These are phyloP conservation scores for Climacium dendroides DNA, from an alignment of 225 moss, liverwort and hornwort genomes.

Conservation along the genomic window DNA sequence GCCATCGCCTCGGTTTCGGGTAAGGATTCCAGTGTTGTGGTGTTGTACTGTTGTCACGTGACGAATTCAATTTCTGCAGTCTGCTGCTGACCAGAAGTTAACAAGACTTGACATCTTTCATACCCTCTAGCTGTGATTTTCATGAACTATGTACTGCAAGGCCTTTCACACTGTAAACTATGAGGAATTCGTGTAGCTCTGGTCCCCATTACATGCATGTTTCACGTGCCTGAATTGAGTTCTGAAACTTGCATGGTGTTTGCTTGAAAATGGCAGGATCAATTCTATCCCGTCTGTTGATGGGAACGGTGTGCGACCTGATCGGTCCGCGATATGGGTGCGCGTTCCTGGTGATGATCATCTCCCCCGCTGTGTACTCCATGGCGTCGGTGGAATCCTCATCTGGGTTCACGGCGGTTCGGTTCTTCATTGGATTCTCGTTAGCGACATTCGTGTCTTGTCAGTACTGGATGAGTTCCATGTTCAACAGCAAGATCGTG, in stretches of 20 bases:
- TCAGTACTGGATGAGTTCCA: slow-evolving; percentile 86
- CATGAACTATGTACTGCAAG: neutral
- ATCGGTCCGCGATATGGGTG: slow-evolving; percentile 72
- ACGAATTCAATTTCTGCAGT: neutral
- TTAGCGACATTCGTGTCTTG: slow-evolving; percentile 76
- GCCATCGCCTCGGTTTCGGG: slow-evolving; percentile 37
- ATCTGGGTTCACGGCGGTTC: slow-evolving; percentile 43
- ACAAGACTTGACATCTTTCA: neutral
- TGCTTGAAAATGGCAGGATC: slow-evolving; percentile 22
- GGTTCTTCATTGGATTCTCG: slow-evolving; percentile 84
- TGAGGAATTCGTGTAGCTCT: neutral
- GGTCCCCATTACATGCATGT: neutral
- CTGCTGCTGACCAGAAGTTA: neutral
- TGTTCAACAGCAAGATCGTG: slow-evolving; percentile 72
- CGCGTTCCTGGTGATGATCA: slow-evolving; percentile 51
- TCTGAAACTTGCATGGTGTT: neutral
- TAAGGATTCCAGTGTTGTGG: neutral
- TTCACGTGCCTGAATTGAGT: neutral
- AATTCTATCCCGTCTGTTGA: slow-evolving; percentile 52
- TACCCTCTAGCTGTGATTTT: neutral
- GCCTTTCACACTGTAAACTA: neutral
- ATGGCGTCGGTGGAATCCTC: slow-evolving; percentile 32
- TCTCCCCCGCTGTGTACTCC: slow-evolving; percentile 60
- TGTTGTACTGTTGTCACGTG: neutral
- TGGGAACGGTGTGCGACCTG: slow-evolving; percentile 68